These are phyloP conservation scores for Escovopsis sp. DNA, from an alignment of 2,329 filamentous ascomycete genomes.

Conservation along the genomic window DNA sequence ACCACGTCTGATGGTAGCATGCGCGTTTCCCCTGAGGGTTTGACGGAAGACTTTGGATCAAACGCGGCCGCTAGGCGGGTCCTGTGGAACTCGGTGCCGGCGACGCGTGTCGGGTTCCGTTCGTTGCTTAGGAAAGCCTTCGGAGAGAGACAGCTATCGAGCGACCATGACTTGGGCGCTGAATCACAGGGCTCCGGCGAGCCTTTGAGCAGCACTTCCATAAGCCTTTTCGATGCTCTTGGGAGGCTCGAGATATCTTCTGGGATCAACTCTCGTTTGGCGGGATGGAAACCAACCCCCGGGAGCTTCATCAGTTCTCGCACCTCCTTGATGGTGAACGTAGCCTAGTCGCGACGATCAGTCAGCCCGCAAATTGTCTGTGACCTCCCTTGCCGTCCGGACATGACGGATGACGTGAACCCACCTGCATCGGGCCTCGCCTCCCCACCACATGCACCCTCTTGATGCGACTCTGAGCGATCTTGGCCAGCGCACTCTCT, in stretches of 20 bases:
- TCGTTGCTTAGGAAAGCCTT: slow-evolving; percentile 43
- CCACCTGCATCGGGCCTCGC: slow-evolving; percentile 72
- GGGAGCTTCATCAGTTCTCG: slow-evolving; percentile 73
- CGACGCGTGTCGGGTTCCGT: slow-evolving; percentile 33
- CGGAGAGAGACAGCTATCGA: slow-evolving; percentile 77
- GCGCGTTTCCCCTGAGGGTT: slow-evolving; percentile 31
- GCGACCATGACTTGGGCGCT: slow-evolving; percentile 57
- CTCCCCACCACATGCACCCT: slow-evolving; percentile 78
- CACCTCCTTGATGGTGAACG: slow-evolving; percentile 90
- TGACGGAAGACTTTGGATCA: slow-evolving; percentile 33
- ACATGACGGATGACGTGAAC: slow-evolving; percentile 7
- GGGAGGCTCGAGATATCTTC: slow-evolving; percentile 52
- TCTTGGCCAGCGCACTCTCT: slow-evolving; percentile 59
- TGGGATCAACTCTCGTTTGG: slow-evolving; percentile 53
- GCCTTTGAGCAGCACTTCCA: slow-evolving; percentile 68
- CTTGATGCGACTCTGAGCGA: slow-evolving; percentile 59
- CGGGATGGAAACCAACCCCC: slow-evolving; percentile 53
- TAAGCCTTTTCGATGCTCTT: slow-evolving; percentile 59
- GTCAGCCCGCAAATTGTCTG: neutral
- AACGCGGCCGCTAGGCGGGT: slow-evolving; percentile 40
- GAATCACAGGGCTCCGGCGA: slow-evolving; percentile 22
- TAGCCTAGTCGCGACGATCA: slow-evolving; percentile 37
- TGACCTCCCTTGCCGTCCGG: neutral
- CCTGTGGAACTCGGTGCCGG: slow-evolving; percentile 51
- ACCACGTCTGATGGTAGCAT: slow-evolving; percentile 53